A percentile compares a stretch with the other conserved stretches of the same genome.
phyloP scores from a whole-genome alignment of 2,329 filamentous ascomycete species.

The Thelonectria blattea region DNA sequence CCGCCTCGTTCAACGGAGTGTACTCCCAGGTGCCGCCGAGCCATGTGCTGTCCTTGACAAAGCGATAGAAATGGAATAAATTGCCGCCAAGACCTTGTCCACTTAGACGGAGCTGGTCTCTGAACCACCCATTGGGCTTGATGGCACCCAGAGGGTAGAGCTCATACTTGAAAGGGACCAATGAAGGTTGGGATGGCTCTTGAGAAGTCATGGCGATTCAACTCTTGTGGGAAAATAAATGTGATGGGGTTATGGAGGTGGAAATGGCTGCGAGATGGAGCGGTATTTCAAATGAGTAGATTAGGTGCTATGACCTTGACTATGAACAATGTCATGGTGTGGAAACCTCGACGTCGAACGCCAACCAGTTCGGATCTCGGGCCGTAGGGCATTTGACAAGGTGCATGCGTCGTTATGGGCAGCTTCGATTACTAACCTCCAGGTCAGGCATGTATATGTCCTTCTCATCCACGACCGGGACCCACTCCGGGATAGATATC shows the following conservation, averaged over 20 bases:
- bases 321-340: no score
- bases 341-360: no score
- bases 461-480: no score
- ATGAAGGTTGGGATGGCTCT: neutral
- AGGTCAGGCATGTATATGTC: no score
- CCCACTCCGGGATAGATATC: neutral
- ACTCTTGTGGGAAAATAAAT: neutral
- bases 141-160: conserved; percentile 55
- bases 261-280: neutral
- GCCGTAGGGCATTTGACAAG: no score
- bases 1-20: conserved; percentile 60
- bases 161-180: neutral
- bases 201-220: neutral
- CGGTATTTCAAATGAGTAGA: no score
- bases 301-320: no score
- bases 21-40: conserved; percentile 57
- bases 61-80: conserved; percentile 59
- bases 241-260: neutral
- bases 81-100: conserved; percentile 60
- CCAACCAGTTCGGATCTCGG: no score
- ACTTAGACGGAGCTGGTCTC: conserved; percentile 54
- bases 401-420: no score
- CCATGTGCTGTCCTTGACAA: conserved; percentile 58
- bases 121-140: conserved; percentile 58
- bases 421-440: no score